phyloP scores from a whole-genome alignment of 495 filamentous ascomycete species.

The Alectoria sarmentosa region DNA sequence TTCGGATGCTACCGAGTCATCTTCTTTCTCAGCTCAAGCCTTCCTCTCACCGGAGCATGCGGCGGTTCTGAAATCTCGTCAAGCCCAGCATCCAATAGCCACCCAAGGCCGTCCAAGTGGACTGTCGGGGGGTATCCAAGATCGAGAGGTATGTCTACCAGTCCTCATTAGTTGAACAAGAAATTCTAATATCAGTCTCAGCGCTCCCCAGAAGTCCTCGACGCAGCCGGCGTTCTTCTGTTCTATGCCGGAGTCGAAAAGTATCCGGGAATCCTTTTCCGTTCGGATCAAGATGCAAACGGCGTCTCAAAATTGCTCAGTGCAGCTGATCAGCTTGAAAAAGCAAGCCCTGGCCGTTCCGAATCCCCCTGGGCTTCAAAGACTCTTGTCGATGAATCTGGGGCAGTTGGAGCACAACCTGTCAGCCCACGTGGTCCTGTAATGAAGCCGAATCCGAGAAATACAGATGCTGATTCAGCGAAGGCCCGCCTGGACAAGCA shows the following conservation, averaged over 20 bases:
- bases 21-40: neutral
- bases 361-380: neutral
- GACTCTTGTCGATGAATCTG: neutral
- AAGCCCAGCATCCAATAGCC: neutral
- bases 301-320: no score
- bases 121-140: neutral
- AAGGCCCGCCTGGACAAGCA: neutral
- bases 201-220: neutral
- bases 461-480: neutral
- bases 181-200: neutral
- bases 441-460: neutral
- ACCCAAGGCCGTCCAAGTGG: neutral
- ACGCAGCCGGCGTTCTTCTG: neutral
- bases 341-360: neutral
- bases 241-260: neutral
- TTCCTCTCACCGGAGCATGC: neutral
- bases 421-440: neutral
- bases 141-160: neutral
- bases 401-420: neutral
- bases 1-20: neutral
- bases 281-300: no score
- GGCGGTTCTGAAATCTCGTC: neutral
- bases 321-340: neutral
- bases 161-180: neutral
- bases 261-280: neutral